A percentile compares a stretch with the other conserved stretches of the same genome.
Conservation (phyloP, 2,329 filamentous ascomycete genomes). For the Albophoma yamanashiensis region DNA sequence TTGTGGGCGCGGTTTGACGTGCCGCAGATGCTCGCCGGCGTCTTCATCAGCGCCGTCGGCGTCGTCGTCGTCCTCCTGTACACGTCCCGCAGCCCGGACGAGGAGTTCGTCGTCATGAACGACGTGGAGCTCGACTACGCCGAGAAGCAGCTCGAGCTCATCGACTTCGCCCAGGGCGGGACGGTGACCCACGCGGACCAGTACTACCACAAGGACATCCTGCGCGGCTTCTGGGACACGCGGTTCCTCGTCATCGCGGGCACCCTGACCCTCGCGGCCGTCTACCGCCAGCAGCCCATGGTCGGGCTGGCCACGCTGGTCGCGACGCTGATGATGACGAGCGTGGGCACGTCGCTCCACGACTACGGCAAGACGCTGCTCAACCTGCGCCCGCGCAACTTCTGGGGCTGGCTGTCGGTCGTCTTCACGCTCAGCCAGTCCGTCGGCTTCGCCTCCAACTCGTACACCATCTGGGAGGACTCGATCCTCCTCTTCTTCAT, state of each 20-base stretch:
- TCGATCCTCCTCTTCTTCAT: conserved; percentile 88
- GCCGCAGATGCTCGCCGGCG: conserved; percentile 71
- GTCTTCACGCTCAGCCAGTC: conserved; percentile 79
- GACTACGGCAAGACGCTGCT: conserved; percentile 31
- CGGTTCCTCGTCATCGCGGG: conserved; percentile 21
- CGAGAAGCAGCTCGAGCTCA: conserved; percentile 45
- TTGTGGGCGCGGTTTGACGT: conserved; percentile 93
- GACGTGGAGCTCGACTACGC: conserved; percentile 48
- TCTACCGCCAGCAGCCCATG: conserved; percentile 20
- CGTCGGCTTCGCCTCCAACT: conserved; percentile 93
- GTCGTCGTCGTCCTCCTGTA: conserved; percentile 65
- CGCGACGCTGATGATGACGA: conserved; percentile 24
- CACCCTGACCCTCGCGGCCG: conserved; percentile 14
- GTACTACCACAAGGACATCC: conserved; percentile 18
- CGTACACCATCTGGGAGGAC: conserved; percentile 98
- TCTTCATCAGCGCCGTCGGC: conserved; percentile 57
- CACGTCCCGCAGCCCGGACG: conserved; percentile 47
- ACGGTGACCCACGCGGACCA: conserved; percentile 29
- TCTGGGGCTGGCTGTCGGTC: conserved; percentile 83
- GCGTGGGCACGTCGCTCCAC: conserved; percentile 31
- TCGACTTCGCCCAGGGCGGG: conserved; percentile 19
- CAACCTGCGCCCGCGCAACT: conserved; percentile 55
- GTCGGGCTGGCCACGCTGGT: conserved; percentile 29
- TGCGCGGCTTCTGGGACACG: conserved; percentile 24
- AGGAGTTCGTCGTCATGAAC: conserved; percentile 42